A percentile compares a stretch with the other conserved stretches of the same genome.
Conservation (phyloP, 2,329 filamentous ascomycete genomes). For the Ilyonectria destructans region DNA sequence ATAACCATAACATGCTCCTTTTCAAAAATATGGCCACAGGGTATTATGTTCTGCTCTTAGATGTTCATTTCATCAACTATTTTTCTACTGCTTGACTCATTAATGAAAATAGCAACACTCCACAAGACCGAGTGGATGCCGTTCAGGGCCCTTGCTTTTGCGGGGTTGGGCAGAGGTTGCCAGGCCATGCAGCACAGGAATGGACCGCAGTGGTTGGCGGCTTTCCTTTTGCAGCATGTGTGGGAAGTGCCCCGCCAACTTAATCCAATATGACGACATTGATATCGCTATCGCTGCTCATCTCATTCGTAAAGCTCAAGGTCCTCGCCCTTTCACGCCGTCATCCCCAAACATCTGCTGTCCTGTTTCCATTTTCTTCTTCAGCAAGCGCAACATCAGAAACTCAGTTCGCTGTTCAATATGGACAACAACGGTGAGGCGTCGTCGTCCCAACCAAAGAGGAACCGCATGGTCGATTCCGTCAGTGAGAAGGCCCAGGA, state of each 20-base stretch:
- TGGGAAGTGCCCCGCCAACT: constrained; percentile 12
- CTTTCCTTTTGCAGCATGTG: background rate
- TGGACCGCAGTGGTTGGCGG: background rate
- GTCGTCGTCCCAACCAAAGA: constrained; percentile 45
- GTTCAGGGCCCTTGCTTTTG: no score
- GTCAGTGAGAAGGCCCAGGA: constrained; percentile 65
- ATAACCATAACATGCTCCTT: no score
- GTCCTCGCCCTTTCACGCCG: background rate
- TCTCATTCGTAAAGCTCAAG: background rate
- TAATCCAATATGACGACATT: constrained; percentile 43
- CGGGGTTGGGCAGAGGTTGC: no score
- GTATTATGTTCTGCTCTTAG: no score
- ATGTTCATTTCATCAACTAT: no score
- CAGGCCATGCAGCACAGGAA: background rate
- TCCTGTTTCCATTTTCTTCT: background rate
- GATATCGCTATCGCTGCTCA: constrained; percentile 26
- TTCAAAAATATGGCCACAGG: no score
- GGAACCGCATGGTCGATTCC: constrained; percentile 56
- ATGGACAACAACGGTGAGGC: constrained; percentile 48
- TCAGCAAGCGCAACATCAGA: background rate
- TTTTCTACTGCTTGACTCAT: no score
- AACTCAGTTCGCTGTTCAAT: constrained; percentile 1
- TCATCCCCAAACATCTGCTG: background rate
- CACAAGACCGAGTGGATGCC: no score
- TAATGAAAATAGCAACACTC: no score